Conservation (phyloP, 306 rosid species). For the Corylus americana region DNA sequence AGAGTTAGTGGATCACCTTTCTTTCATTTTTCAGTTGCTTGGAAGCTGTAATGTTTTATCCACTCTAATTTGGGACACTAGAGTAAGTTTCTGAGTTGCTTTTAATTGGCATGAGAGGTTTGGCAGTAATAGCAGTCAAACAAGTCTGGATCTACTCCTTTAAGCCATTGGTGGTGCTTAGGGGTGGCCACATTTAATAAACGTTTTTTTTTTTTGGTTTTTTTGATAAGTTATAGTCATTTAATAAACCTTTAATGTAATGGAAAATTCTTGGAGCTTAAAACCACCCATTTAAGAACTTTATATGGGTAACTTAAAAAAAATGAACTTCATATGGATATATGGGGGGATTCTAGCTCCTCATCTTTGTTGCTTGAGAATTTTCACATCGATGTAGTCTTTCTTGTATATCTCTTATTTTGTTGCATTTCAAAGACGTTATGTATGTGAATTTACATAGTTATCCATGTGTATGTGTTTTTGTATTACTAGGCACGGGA, state of each 20-base stretch:
- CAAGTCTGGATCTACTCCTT: neutral
- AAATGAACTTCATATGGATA: too few species aligned
- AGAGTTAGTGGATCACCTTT: neutral
- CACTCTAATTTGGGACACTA: neutral
- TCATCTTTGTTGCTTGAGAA: neutral
- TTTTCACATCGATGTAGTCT: neutral
- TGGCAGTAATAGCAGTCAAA: neutral
- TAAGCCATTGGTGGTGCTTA: neutral
- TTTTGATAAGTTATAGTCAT: too few species aligned
- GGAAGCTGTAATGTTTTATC: neutral
- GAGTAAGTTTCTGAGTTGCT: neutral
- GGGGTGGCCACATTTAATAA: neutral
- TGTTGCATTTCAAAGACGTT: slow-evolving; percentile 21
- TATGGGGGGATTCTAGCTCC: neutral
- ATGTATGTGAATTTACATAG: neutral
- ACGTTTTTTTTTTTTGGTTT: too few species aligned
- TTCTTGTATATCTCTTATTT: slow-evolving; percentile 14
- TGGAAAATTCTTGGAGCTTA: neutral
- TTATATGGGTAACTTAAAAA: neutral
- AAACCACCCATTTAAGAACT: neutral
- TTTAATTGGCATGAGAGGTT: neutral
- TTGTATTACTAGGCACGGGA: slow-evolving; percentile 70
- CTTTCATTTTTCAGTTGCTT: neutral
- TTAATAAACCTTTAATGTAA: neutral
- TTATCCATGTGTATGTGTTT: slow-evolving; percentile 21